Base-by-base conservation (phyloP, 805 yeast species). In the Candida sithepensis region DNA sequence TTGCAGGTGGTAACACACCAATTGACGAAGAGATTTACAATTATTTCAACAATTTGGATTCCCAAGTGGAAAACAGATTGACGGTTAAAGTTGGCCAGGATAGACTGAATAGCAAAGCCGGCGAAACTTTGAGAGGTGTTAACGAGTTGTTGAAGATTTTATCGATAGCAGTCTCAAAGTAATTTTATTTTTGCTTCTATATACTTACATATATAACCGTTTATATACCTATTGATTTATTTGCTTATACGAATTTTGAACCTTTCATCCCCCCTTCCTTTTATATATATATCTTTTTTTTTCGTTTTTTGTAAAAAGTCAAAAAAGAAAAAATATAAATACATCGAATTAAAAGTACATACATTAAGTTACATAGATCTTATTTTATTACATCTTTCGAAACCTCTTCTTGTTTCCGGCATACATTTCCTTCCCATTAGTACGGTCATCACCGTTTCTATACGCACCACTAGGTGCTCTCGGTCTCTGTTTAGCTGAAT, bases 11-110 rank as follows among this genome's bases (percentile, higher is more conserved):
- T 2, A 72, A 81, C 3, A 77, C 84, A 8, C 80, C 85, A 0
- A 71, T 81, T n/a, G 85, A 84, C 58, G 94, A 87, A 55, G 81
- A 85, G 16, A 64, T 80, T 21, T 84, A 78, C 66, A 80, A 78
- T 45, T 75, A 72, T 52, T 77, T 78, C 22, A 76, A 78, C 49
- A 70, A 66, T 3, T 61, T 78, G 40, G 64, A 64, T 3, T 64
- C 66, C 1, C 61, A 59, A 7, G 58, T 81, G 3, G 67, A 68
- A 2, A 64, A 74, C 43, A 79, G 78, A 2, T 72, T 82, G 51
- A 79, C 88, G 1, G 80, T 86, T 37, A 84, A 85, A 5, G 77
- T 78, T 50, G 84, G 82, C 19, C 69, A 68, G 28, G 56, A 53
- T 14, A 45, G 48, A 7, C 42, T 56, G 2, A 57, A 57, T 21